Evolutionary conservation across 805 yeast genomes (phyloP).

Genomic region (Yarrowia yakushimensis): DNA sequence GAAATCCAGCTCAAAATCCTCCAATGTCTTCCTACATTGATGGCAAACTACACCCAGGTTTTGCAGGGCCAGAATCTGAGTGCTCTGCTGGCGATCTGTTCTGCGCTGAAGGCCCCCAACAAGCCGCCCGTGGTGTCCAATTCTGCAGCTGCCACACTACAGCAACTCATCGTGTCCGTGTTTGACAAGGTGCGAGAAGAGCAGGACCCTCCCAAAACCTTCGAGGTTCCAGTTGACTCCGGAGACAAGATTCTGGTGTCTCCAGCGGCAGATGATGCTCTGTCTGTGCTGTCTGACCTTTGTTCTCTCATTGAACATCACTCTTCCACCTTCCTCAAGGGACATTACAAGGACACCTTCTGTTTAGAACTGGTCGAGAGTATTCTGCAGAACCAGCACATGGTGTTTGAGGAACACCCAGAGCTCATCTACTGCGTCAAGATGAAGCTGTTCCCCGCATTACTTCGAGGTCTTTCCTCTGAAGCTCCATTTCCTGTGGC

Average conservation of each 20-base stretch:
- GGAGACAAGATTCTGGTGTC: constrained; percentile 47
- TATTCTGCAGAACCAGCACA: constrained; percentile 60
- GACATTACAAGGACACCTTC: constrained; percentile 55
- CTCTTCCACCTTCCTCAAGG: constrained; percentile 44
- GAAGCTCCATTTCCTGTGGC: constrained; percentile 61
- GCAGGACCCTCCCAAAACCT: constrained; percentile 29
- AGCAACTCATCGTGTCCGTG: constrained; percentile 73
- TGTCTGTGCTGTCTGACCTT: constrained; percentile 64
- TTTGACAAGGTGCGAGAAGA: constrained; percentile 62
- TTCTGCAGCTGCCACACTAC: constrained; percentile 90
- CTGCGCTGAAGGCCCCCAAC: constrained; percentile 63
- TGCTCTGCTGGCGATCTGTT: constrained; percentile 62
- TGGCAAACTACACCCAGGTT: constrained; percentile 56
- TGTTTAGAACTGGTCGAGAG: constrained; percentile 84
- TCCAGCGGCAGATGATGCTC: constrained; percentile 64
- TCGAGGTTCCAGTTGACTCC: constrained; percentile 45
- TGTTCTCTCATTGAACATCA: constrained; percentile 63
- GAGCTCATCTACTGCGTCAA: constrained; percentile 68
- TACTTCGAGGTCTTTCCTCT: constrained; percentile 62
- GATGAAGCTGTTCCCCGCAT: constrained; percentile 67
- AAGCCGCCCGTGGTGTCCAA: constrained; percentile 75
- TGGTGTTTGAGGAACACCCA: constrained; percentile 51
- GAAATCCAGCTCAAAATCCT: constrained; percentile 84
- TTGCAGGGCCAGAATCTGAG: constrained; percentile 56
- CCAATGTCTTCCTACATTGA: constrained; percentile 74